Evolutionary conservation across 1,284 basidiomycete species (phyloP), one percentile per base, ranked within the genome.

Genomic region (Cutaneotrichosporon mucoides): DNA sequence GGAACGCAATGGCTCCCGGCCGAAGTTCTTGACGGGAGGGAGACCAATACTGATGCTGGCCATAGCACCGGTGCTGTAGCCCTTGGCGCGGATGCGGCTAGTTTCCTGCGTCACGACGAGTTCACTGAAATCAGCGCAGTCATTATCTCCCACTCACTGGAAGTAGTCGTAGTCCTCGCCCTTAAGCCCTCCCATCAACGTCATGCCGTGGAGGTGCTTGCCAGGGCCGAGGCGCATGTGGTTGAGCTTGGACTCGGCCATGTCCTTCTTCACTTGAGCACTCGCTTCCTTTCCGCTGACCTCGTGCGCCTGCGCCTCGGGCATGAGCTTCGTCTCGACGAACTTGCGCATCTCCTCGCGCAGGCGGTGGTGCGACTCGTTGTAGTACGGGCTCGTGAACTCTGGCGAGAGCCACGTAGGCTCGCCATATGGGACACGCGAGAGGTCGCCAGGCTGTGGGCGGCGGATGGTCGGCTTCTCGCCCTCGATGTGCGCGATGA

Each of bases 91-190:
- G 59, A 83, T 82, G 38, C 92, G 85, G 1, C 82, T 79, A 47
- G 95, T 72, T 78, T 97, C 94, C 82, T 96, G 92, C 52, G 86
- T 90, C 69, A 95, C 83, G 52, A 94, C 84, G 15, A 92, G 81
- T 82, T 87, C 79, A 58, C 74, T 76, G 43, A 1, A 15, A 44
- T 45, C 40, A 58, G 41, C 40, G 11, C 1, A 24, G 24, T 7
- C 6, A 16, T 5, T 24, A 35, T 0, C 36, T 16, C 38, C 9
- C 5, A 45, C 69, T 62, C 50, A 70, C 72, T 77, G 76, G 69
- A 91, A 76, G 86, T 88, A 79, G 87, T 89, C 73, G 84, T 92
- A 88, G 70, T 95, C 86, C 76, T 96, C 93, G 7, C 90, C 89
- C 69, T 86, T 88, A 62, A 96, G 87, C 2, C 89, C 94, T 61